These are phyloP conservation scores for Fraxinus pennsylvanica DNA, from an alignment of 257 asterid genomes.

Conservation along the genomic window DNA sequence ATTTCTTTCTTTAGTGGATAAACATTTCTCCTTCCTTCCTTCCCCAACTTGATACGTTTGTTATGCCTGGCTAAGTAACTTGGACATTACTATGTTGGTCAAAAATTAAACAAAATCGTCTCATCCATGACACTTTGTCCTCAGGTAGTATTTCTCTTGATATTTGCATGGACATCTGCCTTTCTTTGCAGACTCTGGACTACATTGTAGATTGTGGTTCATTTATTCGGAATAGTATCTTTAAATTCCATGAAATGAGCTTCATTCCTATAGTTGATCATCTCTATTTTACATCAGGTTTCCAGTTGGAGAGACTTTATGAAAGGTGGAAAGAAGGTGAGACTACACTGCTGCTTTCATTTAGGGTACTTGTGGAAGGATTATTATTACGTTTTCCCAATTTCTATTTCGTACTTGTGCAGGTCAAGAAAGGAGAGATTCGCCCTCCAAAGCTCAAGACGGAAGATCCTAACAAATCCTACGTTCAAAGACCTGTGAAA, in stretches of 20 bases:
- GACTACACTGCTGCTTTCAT: neutral
- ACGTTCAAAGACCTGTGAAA: slow-evolving; percentile 92
- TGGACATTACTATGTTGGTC: neutral
- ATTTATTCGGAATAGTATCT: neutral
- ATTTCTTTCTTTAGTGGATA: neutral
- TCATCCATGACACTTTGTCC: neutral
- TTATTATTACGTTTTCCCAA: neutral
- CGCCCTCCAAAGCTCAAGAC: slow-evolving; percentile 98
- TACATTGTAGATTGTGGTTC: neutral
- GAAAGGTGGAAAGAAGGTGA: slow-evolving; percentile 97
- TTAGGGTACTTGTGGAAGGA: neutral
- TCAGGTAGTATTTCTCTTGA: neutral
- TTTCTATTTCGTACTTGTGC: slow-evolving; percentile 7
- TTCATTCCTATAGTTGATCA: neutral
- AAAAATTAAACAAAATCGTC: neutral
- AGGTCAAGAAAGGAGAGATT: slow-evolving; percentile 94
- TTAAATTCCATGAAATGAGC: neutral
- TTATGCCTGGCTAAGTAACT: neutral
- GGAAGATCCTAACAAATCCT: slow-evolving; percentile 97
- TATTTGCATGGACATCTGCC: neutral
- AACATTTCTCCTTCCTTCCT: neutral
- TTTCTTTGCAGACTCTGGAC: neutral
- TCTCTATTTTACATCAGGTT: slow-evolving; percentile 50
- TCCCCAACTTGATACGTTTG: neutral
- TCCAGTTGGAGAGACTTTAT: slow-evolving; percentile 98